Evolutionary conservation across 2,329 filamentous ascomycete species (phyloP), one percentile per base, ranked within the genome.

Genomic region (Geosmithia flava): DNA sequence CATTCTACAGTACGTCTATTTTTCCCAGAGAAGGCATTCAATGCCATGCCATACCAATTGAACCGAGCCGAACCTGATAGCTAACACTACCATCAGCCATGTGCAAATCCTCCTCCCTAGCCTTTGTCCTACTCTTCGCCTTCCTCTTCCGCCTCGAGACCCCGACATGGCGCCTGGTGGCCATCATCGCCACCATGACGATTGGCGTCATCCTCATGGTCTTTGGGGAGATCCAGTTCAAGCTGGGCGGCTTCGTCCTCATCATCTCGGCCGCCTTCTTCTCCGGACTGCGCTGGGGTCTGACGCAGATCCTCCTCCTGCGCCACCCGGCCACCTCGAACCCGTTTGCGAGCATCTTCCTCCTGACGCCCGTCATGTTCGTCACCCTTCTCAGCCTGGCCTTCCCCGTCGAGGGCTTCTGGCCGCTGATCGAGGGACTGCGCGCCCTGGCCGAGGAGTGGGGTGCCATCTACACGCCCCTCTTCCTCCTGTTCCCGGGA

Each of bases 351-450:
- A 94, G 87, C 56, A 95, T 98, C 55, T 96, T 97, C 69, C 96
- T 90, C 67, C 80, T 98, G n/a, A 90, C 90, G 1, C 93, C 93
- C 1, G 79, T 96, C 66, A 98, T 98, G 93, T 98, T 98, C 59
- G 43, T 85, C 53, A 84, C 84, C 19, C 75, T 98, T 29, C 71
- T 94, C 47, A 58, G 81, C 49, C 85, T 98, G 53, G 88, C 93
- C 29, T 68, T 96, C 19, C 85, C 88, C 2, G 83, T 95, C 4
- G 93, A 98, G 67, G 90, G 90, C 2, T 78, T 90, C 46, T 62
- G 68, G 5, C 74, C 78, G 8, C 77, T 97, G 7, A 62, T 76
- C 49, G 75, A 77, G 13, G 88, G 87, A 2, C 66, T 95, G 30
- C 65, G 68, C 30, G 66, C 65, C 8, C 75, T 98, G 1, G 70